Evolutionary conservation across 1,284 basidiomycete genomes (phyloP), one percentile per base, ranked within the genome.

Genomic region (Ceratobasidium sp.): DNA sequence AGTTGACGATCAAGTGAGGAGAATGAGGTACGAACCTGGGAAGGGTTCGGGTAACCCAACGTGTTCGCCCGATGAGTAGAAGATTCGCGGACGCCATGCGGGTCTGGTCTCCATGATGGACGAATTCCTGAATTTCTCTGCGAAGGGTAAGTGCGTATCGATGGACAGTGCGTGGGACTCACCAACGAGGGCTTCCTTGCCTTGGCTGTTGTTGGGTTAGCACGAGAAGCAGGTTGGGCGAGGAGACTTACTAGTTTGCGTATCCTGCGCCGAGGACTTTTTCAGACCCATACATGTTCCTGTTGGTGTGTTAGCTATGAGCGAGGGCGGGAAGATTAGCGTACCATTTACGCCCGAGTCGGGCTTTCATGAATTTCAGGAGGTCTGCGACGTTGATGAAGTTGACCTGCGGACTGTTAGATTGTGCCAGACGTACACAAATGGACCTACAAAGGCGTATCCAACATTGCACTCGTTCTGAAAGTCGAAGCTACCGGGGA

Each of bases 261-360:
- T 93, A 94, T 72, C 87, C 88, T 88, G 93, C 91, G 74, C 92
- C 89, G 34, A 93, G 79, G 13, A 92, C 87, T 76, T 94, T 94
- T 78, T 94, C 91, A 69, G 90, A 92, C 15, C 89, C 90, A 77
- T 90, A 92, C 86, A 92, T 87, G 76, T 93, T 92, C 91, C 91
- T 91, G 52, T 27, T 12, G 29, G 25, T 73, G 40, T 70, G 25
- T 1, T 35, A 29, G 29, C 12, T 6, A 25, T 27, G 17, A 54
- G 56, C 13, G 5, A 29, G 15, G 53, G 22, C 17, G 22, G 32
- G 25, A 29, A 10, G 29, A 43, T 64, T 57, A 27, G 72, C 79
- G 73, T 70, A 87, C 93, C 91, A 94, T 77, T 89, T 92, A 71
- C 87, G 84, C 1, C 90, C 91, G 53, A 94, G 80, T 73, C 86